phyloP scores from a whole-genome alignment of 75 land plant species.

The Pinus taeda region DNA sequence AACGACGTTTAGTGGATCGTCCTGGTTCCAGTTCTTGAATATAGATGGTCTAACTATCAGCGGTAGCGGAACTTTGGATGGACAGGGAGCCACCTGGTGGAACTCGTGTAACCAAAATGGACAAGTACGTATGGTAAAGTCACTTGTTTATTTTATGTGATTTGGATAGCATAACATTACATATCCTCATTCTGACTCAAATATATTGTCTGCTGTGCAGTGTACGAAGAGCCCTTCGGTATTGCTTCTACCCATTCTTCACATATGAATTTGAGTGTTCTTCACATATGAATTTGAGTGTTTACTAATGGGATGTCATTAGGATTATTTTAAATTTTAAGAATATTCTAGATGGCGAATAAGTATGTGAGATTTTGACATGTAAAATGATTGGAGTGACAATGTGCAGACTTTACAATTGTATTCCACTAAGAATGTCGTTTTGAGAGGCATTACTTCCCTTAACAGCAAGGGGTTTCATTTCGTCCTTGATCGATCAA shows the following conservation, averaged over 20 bases:
- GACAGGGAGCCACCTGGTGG: conserved; percentile 61
- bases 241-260: not conserved
- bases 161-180: no score
- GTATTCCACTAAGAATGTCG: conserved; percentile 16
- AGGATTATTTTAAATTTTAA: no score
- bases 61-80: conserved; percentile 61
- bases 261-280: not conserved
- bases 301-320: no score
- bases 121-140: not conserved
- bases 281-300: no score
- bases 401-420: conserved; percentile 40
- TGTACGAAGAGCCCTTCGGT: not conserved
- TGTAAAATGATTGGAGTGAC: no score
- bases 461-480: conserved; percentile 61
- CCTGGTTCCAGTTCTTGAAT: conserved; percentile 55
- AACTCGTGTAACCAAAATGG: not conserved
- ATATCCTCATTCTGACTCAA: no score
- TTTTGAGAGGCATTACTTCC: conserved; percentile 41
- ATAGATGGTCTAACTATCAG: conserved; percentile 34
- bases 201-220: no score
- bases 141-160: conserved; percentile 11
- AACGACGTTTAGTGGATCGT: no score
- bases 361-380: no score
- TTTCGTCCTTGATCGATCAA: conserved; percentile 29
- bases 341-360: not conserved